These are phyloP conservation scores for Immersiella caudata DNA, from an alignment of 495 filamentous ascomycete genomes.

Conservation along the genomic window DNA sequence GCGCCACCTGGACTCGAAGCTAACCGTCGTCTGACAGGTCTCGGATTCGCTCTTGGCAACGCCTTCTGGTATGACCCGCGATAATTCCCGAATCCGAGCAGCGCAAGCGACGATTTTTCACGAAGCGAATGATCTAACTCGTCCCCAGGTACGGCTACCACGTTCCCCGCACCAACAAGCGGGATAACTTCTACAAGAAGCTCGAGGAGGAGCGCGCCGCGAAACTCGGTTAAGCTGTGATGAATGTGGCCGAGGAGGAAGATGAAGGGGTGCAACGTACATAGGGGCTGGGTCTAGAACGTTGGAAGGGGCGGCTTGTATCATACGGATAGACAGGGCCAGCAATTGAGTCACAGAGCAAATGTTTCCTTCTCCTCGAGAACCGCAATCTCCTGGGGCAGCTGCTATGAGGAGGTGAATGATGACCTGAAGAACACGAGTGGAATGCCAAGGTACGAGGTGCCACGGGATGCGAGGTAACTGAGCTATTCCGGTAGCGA, in stretches of 20 bases:
- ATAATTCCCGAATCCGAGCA: conserved; percentile 10
- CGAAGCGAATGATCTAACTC: conserved; percentile 25
- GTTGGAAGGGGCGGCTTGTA: conserved; percentile 23
- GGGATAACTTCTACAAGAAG: conserved; percentile 51
- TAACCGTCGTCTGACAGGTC: conserved; percentile 35
- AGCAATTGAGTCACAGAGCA: conserved; percentile 30
- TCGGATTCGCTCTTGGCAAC: conserved; percentile 48
- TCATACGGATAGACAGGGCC: conserved; percentile 32
- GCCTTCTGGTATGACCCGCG: conserved; percentile 49
- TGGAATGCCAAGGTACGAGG: not conserved
- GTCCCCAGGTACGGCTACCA: conserved; percentile 54
- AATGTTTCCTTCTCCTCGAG: not conserved
- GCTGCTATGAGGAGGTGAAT: not conserved
- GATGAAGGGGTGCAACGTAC: conserved; percentile 13
- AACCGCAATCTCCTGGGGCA: not conserved
- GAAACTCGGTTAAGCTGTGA: conserved; percentile 27
- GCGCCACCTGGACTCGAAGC: not conserved
- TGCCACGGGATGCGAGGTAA: too few species aligned
- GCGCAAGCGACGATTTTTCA: not conserved
- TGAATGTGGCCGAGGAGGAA: conserved; percentile 8
- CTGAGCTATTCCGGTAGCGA: too few species aligned
- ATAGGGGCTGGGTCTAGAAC: conserved; percentile 12
- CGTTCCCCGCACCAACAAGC: conserved; percentile 52
- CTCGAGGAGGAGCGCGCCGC: conserved; percentile 52
- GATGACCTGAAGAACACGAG: not conserved